Conservation (phyloP, 495 filamentous ascomycete genomes). For the Annulohypoxylon moriforme region DNA sequence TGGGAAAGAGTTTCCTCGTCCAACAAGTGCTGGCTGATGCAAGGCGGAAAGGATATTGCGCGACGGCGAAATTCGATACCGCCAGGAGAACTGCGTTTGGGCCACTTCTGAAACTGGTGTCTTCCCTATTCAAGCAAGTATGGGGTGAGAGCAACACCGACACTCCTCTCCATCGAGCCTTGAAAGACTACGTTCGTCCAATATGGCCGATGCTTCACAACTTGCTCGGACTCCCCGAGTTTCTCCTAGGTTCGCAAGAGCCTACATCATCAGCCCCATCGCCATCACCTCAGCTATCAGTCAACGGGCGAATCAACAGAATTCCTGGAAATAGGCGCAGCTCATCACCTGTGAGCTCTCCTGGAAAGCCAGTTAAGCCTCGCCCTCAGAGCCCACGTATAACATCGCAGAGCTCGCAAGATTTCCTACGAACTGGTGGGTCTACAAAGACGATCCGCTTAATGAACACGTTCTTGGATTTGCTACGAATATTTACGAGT, state of each 20-base stretch:
- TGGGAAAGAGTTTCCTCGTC: conserved; percentile 86
- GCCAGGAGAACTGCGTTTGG: conserved; percentile 84
- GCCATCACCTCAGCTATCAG: conserved; percentile 32
- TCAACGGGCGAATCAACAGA: conserved; percentile 32
- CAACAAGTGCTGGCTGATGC: conserved; percentile 80
- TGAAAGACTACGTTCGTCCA: conserved; percentile 77
- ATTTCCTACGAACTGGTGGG: conserved; percentile 75
- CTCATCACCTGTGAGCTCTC: conserved; percentile 56
- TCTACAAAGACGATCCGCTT: conserved; percentile 80
- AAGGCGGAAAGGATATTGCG: conserved; percentile 80
- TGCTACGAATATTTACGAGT: conserved; percentile 79
- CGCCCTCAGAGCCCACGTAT: conserved; percentile 45
- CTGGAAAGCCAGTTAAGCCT: conserved; percentile 39
- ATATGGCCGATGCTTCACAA: conserved; percentile 83
- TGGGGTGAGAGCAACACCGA: conserved; percentile 90
- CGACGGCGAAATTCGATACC: conserved; percentile 86
- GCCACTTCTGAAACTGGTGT: conserved; percentile 80
- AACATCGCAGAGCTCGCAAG: conserved; percentile 67
- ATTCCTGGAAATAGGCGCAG: conserved; percentile 50
- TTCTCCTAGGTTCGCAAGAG: conserved; percentile 63
- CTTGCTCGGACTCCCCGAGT: conserved; percentile 83
- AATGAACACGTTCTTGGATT: conserved; percentile 84
- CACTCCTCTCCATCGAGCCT: conserved; percentile 80
- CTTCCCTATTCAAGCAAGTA: conserved; percentile 87
- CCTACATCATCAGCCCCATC: conserved; percentile 32